Base-by-base conservation (phyloP, 2,329 filamentous ascomycete genomes). In the Balansia obtecta region DNA sequence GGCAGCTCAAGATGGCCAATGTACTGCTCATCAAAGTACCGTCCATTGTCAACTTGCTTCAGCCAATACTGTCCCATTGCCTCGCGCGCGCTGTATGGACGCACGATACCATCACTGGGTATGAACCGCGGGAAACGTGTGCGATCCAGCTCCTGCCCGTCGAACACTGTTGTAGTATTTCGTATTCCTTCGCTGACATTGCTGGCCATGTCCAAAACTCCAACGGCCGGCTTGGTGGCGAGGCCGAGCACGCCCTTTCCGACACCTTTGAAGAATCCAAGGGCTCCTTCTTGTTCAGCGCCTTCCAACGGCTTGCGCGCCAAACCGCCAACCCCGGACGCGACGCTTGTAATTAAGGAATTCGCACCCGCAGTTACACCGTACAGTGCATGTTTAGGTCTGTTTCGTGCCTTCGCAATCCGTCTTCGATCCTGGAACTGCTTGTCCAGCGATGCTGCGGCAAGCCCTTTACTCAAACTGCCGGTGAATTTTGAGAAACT, bases 81-180 rank as follows among this genome's bases (percentile, higher is more conserved):
- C 72, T 98, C 93, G 45, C 93, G 87, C 63, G 95, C 87, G 50
- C 84, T 90, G 73, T 95, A 98, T 0, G 93, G 90, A 3, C 91
- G 85, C 34, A 98, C 90, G 53, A 98, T 87, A 40, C 93, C 93
- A 64, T 98, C 91, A 41, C 83, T 80, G 15, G 88, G 87, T 53
- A 98, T 88, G 70, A 95, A 96, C 16, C 93, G 86, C 6, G 90
- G 86, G 48, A 95, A 78, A n/a, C 93, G 87, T 22, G 95, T 89
- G 46, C 93, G 88, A 60, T 98, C 94, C 7, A 98, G 82, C 48
- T 94, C 93, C 53, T 91, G 86, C 27, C 87, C 86, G 62, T 98
- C 93, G 65, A 98, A 98, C 18, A 98, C 93, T 0, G 93, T 98
- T 1, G 94, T 98, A 0, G 93, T 98, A 70, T 98, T 98, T 61